phyloP scores from a whole-genome alignment of 176 grass and related monocot genomes.

The Leersia perrieri region DNA sequence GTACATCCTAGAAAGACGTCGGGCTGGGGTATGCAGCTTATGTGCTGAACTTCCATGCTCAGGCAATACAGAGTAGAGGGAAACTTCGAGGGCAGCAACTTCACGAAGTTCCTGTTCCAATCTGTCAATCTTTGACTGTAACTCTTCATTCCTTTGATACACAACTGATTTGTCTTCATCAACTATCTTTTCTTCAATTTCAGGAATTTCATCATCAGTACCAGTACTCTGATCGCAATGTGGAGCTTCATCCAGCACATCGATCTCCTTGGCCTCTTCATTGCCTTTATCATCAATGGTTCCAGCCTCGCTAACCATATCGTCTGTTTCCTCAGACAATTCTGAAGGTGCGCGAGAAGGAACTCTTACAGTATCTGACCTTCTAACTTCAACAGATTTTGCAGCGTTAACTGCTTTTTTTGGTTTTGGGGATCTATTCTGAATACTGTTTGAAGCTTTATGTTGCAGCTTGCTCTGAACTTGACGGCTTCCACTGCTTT shows the following conservation, averaged over 20 bases:
- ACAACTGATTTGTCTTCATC: constrained; percentile 55
- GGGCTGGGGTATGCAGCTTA: constrained; percentile 93
- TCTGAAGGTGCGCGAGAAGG: constrained; percentile 61
- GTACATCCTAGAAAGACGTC: constrained; percentile 75
- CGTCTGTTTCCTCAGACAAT: constrained; percentile 66
- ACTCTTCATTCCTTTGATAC: constrained; percentile 45
- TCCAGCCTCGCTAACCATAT: constrained; percentile 54
- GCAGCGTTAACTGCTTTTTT: constrained; percentile 36
- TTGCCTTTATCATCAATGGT: constrained; percentile 57
- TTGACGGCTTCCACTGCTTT: constrained; percentile 46
- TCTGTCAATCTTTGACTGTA: constrained; percentile 60
- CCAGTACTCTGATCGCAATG: constrained; percentile 86
- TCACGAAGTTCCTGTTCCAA: constrained; percentile 87
- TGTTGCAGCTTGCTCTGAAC: constrained; percentile 63
- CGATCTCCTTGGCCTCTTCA: constrained; percentile 89
- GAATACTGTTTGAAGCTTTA: constrained; percentile 57
- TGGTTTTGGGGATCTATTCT: constrained; percentile 66
- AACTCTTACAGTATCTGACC: constrained; percentile 42
- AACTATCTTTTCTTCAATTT: constrained; percentile 66
- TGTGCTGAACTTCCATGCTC: constrained; percentile 85
- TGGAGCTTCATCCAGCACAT: constrained; percentile 91
- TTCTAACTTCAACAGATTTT: constrained; percentile 54
- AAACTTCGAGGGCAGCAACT: constrained; percentile 90
- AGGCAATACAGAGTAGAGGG: constrained; percentile 67
- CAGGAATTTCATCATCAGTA: constrained; percentile 88